Evolutionary conservation across 495 filamentous ascomycete species (phyloP), one percentile per base, ranked within the genome.

Genomic region (Eremomyces bilateralis): DNA sequence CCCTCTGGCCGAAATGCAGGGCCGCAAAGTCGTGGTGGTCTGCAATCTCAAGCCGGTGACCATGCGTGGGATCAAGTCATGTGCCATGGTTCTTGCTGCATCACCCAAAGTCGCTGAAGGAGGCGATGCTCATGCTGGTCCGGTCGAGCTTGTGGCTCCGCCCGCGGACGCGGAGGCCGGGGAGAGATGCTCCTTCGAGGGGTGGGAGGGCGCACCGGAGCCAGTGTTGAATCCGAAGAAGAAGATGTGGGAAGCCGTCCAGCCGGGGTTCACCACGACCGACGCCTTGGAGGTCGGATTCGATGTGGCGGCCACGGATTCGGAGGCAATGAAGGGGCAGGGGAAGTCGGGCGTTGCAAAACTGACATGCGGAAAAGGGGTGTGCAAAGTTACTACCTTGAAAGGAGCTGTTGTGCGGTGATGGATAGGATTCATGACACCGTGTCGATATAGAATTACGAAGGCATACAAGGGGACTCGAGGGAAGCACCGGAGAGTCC

Each of bases 21-120:
- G 66, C 48, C 76, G 90, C 47, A 91, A 85, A 62, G 80, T 97
- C 31, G 70, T 95, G 28, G 77, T 80, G 8, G 83, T 97, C 16
- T 90, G 81, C 62, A 97, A 97, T 55, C 63, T 97, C 46, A 97
- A 97, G 67, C 88, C 88, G 8, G 88, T 93, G 43, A 94, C 85
- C 46, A 95, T 97, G 88, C 74, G 90, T 24, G 85, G 90, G 37
- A 78, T 97, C 59, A 93, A 93, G 62, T 88, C 79, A 31, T 67
- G 62, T 22, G 88, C 88, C 37, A 94, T 97, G 90, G 88, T 97
- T 10, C 64, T 97, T 18, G 90, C 90, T 12, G 88, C 88, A 12
- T 94, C 84, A 10, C 88, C 85, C 10, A 59, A 67, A 32, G 56
- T 77, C 21, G 54, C 55, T 47, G 78, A 84, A 46, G 85, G 80